Base-by-base conservation (phyloP, 441 rosid species). In the Hura crepitans region DNA sequence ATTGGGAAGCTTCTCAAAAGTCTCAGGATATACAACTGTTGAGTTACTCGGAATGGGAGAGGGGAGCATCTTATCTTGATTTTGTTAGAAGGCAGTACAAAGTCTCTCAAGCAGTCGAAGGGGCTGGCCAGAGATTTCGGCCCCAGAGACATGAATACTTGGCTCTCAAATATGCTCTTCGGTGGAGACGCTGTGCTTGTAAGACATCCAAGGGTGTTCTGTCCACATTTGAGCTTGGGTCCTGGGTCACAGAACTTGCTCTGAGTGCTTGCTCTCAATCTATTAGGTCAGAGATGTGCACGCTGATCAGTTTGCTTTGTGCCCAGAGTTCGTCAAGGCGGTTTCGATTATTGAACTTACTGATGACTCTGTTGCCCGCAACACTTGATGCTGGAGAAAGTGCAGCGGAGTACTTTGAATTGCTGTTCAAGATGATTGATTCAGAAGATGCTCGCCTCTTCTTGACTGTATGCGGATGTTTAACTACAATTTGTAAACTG, bases 181-280 rank as follows among this genome's bases (percentile, higher is more conserved):
- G 95, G 80, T 97, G 99, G 99, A 97, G 91, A 84, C 91, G 87
- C 20, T 82, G 78, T 79, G 84, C 86, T 75, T 79, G 75, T 77
- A 92, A 80, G 81, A 80, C 84, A 69, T 72, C 85, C 47, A 97
- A 87, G 81, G 84, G 96, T 68, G 98, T 80, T 72, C 74, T 94
- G 68, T 81, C 89, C 74, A 82, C 88, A 35, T 95, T 97, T 77
- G 99, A 92, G 89, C 86, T 94, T 62, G 99, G 99, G 0, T 92
- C 97, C 53, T 97, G 99, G 99, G 99, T 97, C 72, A 85, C 96
- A 66, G 99, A 95, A 81, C 97, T 97, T 80, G 86, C 90, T 80
- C 83, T 97, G 74, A 92, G 99, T 86, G 97, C 99, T 74, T 97
- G 99, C 79, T 97, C 99, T 56, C 99, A 92, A 78, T 92, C 99